Percentiles rank a stretch among this genome's conserved stretches.
These are phyloP conservation scores for Nosema muscidifuracis DNA, from an alignment of 371 early-diverging fungal species.

Conservation along the genomic window DNA sequence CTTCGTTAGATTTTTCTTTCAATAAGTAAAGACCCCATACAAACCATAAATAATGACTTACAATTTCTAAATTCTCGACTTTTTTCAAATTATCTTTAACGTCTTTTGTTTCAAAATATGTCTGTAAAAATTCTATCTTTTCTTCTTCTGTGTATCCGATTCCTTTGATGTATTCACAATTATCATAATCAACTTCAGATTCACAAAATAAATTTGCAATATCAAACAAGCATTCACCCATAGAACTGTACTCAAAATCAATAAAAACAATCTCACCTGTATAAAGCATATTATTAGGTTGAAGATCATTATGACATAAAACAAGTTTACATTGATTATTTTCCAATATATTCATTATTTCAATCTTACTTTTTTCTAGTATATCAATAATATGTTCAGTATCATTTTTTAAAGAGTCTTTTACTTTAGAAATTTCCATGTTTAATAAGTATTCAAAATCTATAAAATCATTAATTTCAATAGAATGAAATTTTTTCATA, in stretches of 20 bases:
- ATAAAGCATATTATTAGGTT: slow-evolving; percentile 29
- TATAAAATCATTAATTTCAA: not conserved
- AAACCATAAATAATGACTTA: slow-evolving; percentile 39
- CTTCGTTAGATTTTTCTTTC: not conserved
- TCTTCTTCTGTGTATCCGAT: slow-evolving; percentile 2
- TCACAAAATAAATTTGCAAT: slow-evolving; percentile 47
- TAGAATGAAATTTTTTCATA: not conserved
- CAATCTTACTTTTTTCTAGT: not conserved
- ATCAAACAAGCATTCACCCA: slow-evolving; percentile 14
- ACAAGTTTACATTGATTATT: not conserved
- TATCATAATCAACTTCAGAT: slow-evolving; percentile 4
- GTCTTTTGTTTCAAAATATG: slow-evolving; percentile 7
- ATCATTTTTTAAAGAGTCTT: no score
- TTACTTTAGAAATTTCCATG: not conserved
- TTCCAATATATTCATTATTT: not conserved
- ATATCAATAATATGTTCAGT: no score
- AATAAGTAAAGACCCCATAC: slow-evolving; percentile 10
- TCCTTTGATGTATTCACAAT: not conserved
- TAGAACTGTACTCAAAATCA: slow-evolving; percentile 30
- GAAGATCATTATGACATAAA: slow-evolving; percentile 34
- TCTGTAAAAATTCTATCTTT: slow-evolving; percentile 9
- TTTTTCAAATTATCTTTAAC: not conserved
- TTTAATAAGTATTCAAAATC: not conserved
- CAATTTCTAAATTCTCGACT: not conserved
- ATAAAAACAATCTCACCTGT: slow-evolving; percentile 12